Base-by-base conservation (phyloP, 495 filamentous ascomycete species). In the Penicillium paradoxum region DNA sequence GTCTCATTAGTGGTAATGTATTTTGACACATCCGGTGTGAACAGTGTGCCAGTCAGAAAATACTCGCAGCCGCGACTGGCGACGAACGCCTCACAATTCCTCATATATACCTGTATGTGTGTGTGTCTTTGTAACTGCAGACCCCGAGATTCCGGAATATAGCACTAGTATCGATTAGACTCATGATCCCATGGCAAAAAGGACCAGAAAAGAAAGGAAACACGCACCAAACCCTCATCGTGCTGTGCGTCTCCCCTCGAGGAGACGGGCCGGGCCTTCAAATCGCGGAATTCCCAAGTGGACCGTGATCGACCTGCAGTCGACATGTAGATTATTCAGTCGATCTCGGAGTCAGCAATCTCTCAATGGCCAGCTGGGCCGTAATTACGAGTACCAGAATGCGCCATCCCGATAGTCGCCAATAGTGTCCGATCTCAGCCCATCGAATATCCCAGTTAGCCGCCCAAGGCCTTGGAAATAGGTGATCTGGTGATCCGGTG, bases 371-470 rank as follows among this genome's bases (percentile, higher is more conserved):
- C 34, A 44, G 27, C 33, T 53, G 24, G 50, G 37, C 47, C 34
- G 22, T 27, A 53, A 51, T 51, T 51, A 51, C 49, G 27, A 50
- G 38, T 50, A 34, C 18, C 51, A 45, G 40, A 51, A 58, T 62
- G 62, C 62, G 51, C 59, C 56, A 57, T 53, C 54, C 62, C 62
- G 62, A 59, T 65, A 63, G 57, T 58, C 62, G 55, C 59, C 56
- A 62, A 64, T 64, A 62, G 63, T 48, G 54, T 55, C 53, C 53
- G 51, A 57, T 62, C 57, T 42, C 42, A 53, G 33, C 55, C 47
- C 57, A 53, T 55, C 60, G 56, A 69, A 64, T 67, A 68, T 70
- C 65, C 64, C 42, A 44, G 53, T 55, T 70, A 71, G 65, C 66
- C 68, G 70, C 70, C 66, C 60, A 71, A 64, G 58, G 67, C 68